phyloP scores from a whole-genome alignment of 2,329 filamentous ascomycete species.

The Fusarium napiforme region DNA sequence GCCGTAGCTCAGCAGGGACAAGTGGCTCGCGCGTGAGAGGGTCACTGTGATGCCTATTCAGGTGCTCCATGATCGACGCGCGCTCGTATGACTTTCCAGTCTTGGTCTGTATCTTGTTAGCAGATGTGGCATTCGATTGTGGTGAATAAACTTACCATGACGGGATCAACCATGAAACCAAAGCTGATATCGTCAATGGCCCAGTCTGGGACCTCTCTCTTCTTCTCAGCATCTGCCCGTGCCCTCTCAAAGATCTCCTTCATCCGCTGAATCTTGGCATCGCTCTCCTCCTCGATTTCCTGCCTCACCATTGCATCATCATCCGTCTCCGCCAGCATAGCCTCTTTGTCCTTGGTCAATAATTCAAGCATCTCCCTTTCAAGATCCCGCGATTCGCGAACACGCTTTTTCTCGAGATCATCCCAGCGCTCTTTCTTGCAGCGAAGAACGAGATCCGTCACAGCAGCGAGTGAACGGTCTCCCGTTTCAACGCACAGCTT shows the following conservation, averaged over 20 bases:
- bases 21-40: slow-evolving; percentile 86
- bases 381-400: slow-evolving; percentile 66
- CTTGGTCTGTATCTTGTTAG: slow-evolving; percentile 67
- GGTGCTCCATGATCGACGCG: slow-evolving; percentile 84
- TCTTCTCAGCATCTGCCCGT: slow-evolving; percentile 55
- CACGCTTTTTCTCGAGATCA: slow-evolving; percentile 71
- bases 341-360: slow-evolving; percentile 60
- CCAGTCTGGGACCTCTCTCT: slow-evolving; percentile 77
- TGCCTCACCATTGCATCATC: slow-evolving; percentile 60
- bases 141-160: slow-evolving; percentile 58
- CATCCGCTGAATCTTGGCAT: slow-evolving; percentile 58
- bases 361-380: slow-evolving; percentile 68
- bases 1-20: slow-evolving; percentile 74
- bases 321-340: slow-evolving; percentile 53
- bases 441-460: slow-evolving; percentile 78
- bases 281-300: slow-evolving; percentile 61
- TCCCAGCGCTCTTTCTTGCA: slow-evolving; percentile 93
- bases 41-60: slow-evolving; percentile 79
- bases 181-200: slow-evolving; percentile 81
- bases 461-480: slow-evolving; percentile 74
- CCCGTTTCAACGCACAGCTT: slow-evolving; percentile 70
- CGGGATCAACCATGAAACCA: slow-evolving; percentile 77
- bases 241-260: slow-evolving; percentile 64
- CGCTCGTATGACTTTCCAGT: slow-evolving; percentile 93
- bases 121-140: neutral